Base-by-base conservation (phyloP, 1,284 basidiomycete species). In the Trametes versicolor region DNA sequence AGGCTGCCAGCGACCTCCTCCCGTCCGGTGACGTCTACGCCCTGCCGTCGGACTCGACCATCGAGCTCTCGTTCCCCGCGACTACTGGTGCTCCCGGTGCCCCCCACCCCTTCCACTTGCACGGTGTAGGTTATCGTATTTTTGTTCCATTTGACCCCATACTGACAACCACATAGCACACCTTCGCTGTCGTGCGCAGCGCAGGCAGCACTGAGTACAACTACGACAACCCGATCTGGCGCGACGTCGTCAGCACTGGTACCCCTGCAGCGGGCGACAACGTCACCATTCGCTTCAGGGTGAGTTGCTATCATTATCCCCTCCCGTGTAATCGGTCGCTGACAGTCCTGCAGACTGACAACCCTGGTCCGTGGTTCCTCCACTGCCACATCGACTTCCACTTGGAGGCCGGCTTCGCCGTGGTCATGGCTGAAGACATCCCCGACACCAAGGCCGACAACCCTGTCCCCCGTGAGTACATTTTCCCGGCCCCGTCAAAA, bases 31-130 rank as follows among this genome's bases (percentile, higher is more conserved):
- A 72, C 23, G 67, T 80, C 8, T 76, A 76, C 43, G 43, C 54
- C 21, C 71, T 79, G 5, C 73, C 70, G 0, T 53, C 51, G 21
- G 73, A 80, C 62, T 73, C 75, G 55, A 75, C 74, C 7, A 76
- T 82, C 23, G 77, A 82, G 63, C 49, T 82, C 12, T 73, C 74
- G 0, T 70, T 82, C 41, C 76, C 78, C n/a, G 76, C 70, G 0
- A 58, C 67, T 15, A 68, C 63, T 10, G 63, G 66, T 25, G 60
- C 51, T 19, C 66, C 69, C 13, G 76, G 77, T 34, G 70, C 72
- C 21, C 73, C 73, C 66, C 81, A 82, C 59, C 81, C 81, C 3
- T 70, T 81, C 63, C 81, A 82, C 69, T 60, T 81, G 57, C 80
- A 82, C 61, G 81, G 81, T 1, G 78, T 80, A 64, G 58, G 74